Evolutionary conservation across 176 grass and related monocot genomes (phyloP).

Genomic region (Hyparrhenia diplandra): DNA sequence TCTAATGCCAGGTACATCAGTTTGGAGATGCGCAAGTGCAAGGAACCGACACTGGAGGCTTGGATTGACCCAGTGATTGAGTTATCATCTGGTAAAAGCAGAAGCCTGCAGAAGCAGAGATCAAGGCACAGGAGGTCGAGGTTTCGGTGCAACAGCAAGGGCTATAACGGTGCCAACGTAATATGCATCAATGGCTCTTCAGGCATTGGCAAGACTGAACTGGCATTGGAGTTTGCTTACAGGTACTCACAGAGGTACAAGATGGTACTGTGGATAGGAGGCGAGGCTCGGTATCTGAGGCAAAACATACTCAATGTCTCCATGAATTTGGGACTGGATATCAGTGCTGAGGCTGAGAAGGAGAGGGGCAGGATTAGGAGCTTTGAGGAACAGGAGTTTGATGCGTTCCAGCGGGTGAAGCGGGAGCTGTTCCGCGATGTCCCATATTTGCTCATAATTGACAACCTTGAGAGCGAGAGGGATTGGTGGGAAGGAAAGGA

Average conservation of each 20-base stretch:
- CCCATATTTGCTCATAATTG: slow-evolving; percentile 90
- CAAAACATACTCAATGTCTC: slow-evolving; percentile 93
- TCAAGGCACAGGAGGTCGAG: slow-evolving; percentile 72
- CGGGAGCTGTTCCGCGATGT: slow-evolving; percentile 89
- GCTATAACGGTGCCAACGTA: slow-evolving; percentile 45
- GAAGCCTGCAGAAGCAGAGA: slow-evolving; percentile 76
- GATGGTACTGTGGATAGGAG: slow-evolving; percentile 93
- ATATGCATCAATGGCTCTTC: slow-evolving; percentile 70
- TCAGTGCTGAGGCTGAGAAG: slow-evolving; percentile 89
- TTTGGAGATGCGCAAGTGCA: slow-evolving; percentile 89
- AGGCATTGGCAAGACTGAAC: slow-evolving; percentile 88
- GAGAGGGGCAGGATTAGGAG: slow-evolving; percentile 86
- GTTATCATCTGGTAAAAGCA: slow-evolving; percentile 61
- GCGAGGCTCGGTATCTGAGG: slow-evolving; percentile 79
- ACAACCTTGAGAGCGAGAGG: slow-evolving; percentile 88
- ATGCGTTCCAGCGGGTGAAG: slow-evolving; percentile 87
- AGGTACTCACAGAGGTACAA: slow-evolving; percentile 92
- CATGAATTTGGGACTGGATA: slow-evolving; percentile 66
- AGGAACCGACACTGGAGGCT: slow-evolving; percentile 89
- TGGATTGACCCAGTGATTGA: slow-evolving; percentile 96
- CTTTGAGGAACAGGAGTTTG: slow-evolving; percentile 95
- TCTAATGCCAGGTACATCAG: slow-evolving; percentile 72
- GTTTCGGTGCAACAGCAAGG: slow-evolving; percentile 57
- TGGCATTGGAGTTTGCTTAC: slow-evolving; percentile 87
- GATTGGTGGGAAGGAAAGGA: slow-evolving; percentile 99